Evolutionary conservation across 768 basidiomycete species (phyloP).

Genomic region (Hygrophorus russula): DNA sequence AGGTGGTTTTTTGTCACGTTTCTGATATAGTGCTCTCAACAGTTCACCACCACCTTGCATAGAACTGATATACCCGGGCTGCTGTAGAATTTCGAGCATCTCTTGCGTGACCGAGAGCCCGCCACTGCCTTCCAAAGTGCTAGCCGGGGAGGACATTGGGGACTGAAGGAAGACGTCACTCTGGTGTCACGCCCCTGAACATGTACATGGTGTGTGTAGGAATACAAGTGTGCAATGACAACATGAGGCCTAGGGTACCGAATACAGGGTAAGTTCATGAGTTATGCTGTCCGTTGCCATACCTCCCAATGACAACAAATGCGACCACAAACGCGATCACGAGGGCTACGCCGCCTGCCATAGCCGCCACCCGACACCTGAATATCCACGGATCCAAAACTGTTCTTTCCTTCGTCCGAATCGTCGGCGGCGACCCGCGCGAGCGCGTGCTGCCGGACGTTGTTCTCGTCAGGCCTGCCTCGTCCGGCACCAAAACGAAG

Average conservation of each 20-base stretch:
- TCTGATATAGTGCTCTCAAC: constrained; percentile 18
- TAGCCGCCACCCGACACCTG: constrained; percentile 37
- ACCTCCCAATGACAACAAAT: constrained; percentile 3
- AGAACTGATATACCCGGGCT: constrained; percentile 17
- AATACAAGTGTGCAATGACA: no score
- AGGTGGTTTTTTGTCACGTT: constrained; percentile 10
- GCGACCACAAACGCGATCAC: constrained; percentile 1
- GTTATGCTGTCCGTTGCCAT: neutral
- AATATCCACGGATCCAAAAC: constrained; percentile 52
- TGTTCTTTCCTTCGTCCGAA: constrained; percentile 25
- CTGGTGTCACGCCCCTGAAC: no score
- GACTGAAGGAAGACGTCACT: no score
- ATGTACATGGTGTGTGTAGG: no score
- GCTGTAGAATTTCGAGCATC: constrained; percentile 17
- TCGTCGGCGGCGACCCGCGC: constrained; percentile 19
- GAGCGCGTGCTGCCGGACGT: constrained; percentile 10
- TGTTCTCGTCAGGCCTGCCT: constrained; percentile 17
- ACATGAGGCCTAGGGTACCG: no score
- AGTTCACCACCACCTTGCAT: constrained; percentile 17
- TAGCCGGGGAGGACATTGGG: no score
- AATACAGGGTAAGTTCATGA: no score
- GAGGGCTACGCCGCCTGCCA: neutral
- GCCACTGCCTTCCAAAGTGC: no score
- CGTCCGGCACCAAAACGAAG: constrained; percentile 41
- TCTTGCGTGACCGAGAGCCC: constrained; percentile 18